Evolutionary conservation across 2,329 filamentous ascomycete genomes (phyloP), one percentile per base, ranked within the genome.

Genomic region (Talaromyces sp.): DNA sequence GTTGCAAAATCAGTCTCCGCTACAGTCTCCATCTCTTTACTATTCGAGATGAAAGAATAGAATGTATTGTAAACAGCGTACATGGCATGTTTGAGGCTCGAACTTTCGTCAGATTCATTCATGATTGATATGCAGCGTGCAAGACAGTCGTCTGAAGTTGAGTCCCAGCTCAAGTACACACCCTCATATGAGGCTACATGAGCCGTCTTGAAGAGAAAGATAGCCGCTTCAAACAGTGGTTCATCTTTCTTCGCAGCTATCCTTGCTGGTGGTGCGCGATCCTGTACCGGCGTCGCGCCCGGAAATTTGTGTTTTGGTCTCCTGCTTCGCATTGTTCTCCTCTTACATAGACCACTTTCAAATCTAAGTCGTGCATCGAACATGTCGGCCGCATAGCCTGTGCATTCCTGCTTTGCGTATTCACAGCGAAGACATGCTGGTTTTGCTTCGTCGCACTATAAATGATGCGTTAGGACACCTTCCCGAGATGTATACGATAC

Each of bases 381-480:
- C 9, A 14, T 48, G 3, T 28, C 23, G 9, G 21, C 46, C 5
- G 12, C 7, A 12, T 61, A 61, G 5, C 58, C 58, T n/a, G 58
- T 33, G 35, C 58, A 61, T 44, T 31, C 44, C 9, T 33, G 50
- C 5, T 48, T 39, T 54, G 58, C 46, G 11, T 21, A 21, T 31
- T 16, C 18, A 16, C 58, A 61, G 23, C 58, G 58, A 21, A 55
- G 14, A 42, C 58, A 61, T 11, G 23, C 25, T 33, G 58, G 58
- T 25, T 55, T 61, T n/a, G 23, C 37, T 46, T 61, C 48, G 18
- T 61, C 58, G 8, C 58, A 61, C 58, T 61, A n/a, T 12, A 16
- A 33, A 23, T 9, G 18, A n/a, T n/a, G n/a, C n/a, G n/a, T n/a
- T n/a, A n/a, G n/a, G n/a, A n/a, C n/a, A n/a, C n/a, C n/a, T n/a